These are phyloP conservation scores for Heracleum sosnowskyi DNA, from an alignment of 129 eudicot genomes.

Conservation along the genomic window DNA sequence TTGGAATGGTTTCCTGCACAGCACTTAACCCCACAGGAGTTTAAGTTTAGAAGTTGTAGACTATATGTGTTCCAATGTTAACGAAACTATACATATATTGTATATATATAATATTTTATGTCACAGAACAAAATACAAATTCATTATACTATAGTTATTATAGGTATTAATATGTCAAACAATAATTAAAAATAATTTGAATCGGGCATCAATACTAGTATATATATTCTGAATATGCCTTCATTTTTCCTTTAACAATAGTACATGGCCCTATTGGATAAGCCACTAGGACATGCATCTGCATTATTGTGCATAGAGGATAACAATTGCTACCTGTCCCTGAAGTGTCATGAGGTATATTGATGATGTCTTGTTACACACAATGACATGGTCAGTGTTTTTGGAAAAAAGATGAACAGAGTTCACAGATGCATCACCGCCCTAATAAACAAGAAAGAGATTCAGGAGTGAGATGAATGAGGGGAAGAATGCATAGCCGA, in stretches of 20 bases:
- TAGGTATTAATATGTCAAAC: too few species aligned
- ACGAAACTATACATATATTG: too few species aligned
- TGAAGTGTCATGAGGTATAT: constrained; percentile 93
- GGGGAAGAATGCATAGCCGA: neutral
- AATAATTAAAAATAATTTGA: too few species aligned
- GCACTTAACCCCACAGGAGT: too few species aligned
- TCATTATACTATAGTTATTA: too few species aligned
- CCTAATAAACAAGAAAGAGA: constrained; percentile 31
- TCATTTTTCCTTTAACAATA: too few species aligned
- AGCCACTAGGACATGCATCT: neutral
- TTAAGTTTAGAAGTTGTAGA: too few species aligned
- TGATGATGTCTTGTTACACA: constrained; percentile 92
- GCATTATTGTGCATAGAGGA: neutral
- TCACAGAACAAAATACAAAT: too few species aligned
- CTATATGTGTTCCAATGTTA: too few species aligned
- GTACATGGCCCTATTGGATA: neutral
- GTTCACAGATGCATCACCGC: constrained; percentile 92
- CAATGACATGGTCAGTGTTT: constrained; percentile 86
- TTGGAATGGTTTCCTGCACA: neutral
- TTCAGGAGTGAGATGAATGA: neutral
- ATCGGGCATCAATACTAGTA: too few species aligned
- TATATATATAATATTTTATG: too few species aligned
- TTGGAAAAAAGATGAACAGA: constrained; percentile 89
- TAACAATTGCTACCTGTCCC: constrained; percentile 65
- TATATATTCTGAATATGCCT: too few species aligned